Percentiles rank a stretch among this genome's conserved stretches.
Evolutionary conservation across 768 basidiomycete species (phyloP).

Genomic region (Terana coerulea): DNA sequence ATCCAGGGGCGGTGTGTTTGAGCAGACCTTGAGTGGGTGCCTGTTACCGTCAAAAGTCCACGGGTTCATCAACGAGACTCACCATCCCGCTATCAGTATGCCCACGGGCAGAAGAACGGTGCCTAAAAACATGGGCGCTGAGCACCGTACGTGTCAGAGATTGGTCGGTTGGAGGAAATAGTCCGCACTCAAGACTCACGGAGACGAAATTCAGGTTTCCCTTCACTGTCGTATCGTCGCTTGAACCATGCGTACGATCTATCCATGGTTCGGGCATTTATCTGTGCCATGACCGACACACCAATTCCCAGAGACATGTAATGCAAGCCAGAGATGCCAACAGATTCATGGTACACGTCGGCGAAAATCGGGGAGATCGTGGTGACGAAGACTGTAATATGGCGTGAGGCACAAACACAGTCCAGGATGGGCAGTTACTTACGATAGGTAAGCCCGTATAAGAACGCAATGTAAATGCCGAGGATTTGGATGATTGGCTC

Average conservation of each 20-base stretch:
- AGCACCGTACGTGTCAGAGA: not conserved
- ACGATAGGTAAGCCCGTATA: slow-evolving; percentile 45
- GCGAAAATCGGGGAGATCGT: slow-evolving; percentile 59
- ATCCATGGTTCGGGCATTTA: slow-evolving; percentile 58
- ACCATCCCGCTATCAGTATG: slow-evolving; percentile 69
- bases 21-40: slow-evolving; percentile 54
- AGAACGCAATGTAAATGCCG: slow-evolving; percentile 59
- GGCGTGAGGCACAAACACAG: not conserved
- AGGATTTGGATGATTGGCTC: slow-evolving; percentile 64
- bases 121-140: slow-evolving; percentile 57
- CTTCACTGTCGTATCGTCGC: slow-evolving; percentile 46
- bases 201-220: slow-evolving; percentile 51
- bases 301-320: slow-evolving; percentile 54
- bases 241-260: slow-evolving; percentile 47
- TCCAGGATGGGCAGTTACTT: not conserved
- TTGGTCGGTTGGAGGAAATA: not conserved
- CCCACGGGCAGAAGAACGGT: slow-evolving; percentile 60
- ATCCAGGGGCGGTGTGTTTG: slow-evolving; percentile 62
- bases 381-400: slow-evolving; percentile 57
- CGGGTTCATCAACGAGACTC: no score
- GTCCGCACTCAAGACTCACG: slow-evolving; percentile 27
- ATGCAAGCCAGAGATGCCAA: slow-evolving; percentile 61
- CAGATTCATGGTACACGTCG: slow-evolving; percentile 45
- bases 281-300: slow-evolving; percentile 37
- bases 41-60: no score